These are phyloP conservation scores for Pyrenopolyporus hunteri DNA, from an alignment of 495 filamentous ascomycete genomes.

Conservation along the genomic window DNA sequence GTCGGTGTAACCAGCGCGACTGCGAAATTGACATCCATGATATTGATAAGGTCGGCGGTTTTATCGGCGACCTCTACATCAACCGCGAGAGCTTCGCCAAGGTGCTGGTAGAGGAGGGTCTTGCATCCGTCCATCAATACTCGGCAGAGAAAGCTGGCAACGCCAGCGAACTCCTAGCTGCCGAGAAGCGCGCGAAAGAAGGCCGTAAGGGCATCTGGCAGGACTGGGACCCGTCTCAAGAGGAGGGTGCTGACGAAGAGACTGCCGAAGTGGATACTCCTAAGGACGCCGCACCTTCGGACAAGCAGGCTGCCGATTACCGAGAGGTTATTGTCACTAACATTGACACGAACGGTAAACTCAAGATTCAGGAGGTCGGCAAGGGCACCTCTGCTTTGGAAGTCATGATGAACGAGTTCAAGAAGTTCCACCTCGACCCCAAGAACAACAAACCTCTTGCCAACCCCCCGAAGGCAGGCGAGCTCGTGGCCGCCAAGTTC, in stretches of 20 bases:
- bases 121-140: slow-evolving; percentile 89
- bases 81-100: slow-evolving; percentile 97
- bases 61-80: slow-evolving; percentile 93
- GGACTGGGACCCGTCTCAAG: slow-evolving; percentile 88
- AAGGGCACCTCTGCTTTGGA: slow-evolving; percentile 80
- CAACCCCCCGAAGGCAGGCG: slow-evolving; percentile 85
- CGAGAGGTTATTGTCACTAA: slow-evolving; percentile 90
- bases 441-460: slow-evolving; percentile 73
- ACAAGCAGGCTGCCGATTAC: slow-evolving; percentile 79
- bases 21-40: slow-evolving; percentile 96
- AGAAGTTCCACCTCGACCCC: slow-evolving; percentile 78
- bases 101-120: slow-evolving; percentile 88
- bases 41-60: slow-evolving; percentile 94
- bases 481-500: slow-evolving; percentile 89
- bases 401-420: slow-evolving; percentile 86
- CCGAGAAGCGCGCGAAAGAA: slow-evolving; percentile 86
- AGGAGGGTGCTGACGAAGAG: slow-evolving; percentile 63
- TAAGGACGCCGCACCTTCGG: slow-evolving; percentile 49
- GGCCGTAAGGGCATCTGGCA: slow-evolving; percentile 87
- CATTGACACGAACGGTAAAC: slow-evolving; percentile 72
- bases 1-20: slow-evolving; percentile 88
- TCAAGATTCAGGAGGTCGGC: slow-evolving; percentile 90
- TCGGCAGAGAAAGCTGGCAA: slow-evolving; percentile 96
- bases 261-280: slow-evolving; percentile 57
- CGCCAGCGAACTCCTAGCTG: slow-evolving; percentile 82